phyloP scores from a whole-genome alignment of 2,329 filamentous ascomycete species.

The Cordyceps militaris region DNA sequence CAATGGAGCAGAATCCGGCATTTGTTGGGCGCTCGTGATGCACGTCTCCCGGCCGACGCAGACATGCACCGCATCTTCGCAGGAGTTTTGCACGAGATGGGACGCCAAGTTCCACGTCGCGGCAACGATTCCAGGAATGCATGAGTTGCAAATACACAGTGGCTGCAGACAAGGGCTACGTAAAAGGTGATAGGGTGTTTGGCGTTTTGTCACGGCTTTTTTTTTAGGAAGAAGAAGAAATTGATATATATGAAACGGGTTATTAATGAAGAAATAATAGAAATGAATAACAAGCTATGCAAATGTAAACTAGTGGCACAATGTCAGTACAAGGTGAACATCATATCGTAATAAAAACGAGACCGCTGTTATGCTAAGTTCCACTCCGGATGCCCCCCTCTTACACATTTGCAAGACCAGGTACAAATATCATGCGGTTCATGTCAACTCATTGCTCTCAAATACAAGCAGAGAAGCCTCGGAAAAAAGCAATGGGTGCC shows the following conservation, averaged over 20 bases:
- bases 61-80: background rate
- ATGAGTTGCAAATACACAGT: too few relatives aligned
- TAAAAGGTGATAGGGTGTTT: background rate
- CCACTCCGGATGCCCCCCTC: too few relatives aligned
- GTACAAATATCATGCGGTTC: too few relatives aligned
- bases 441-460: too few relatives aligned
- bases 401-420: too few relatives aligned
- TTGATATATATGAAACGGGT: too few relatives aligned
- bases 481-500: too few relatives aligned
- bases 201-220: background rate
- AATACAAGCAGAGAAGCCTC: too few relatives aligned
- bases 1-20: conserved; percentile 81
- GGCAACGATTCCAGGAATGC: too few relatives aligned
- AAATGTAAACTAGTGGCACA: conserved; percentile 6
- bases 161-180: background rate
- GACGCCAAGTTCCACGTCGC: too few relatives aligned
- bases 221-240: background rate
- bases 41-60: too few relatives aligned
- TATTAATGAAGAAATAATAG: background rate
- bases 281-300: background rate
- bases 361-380: background rate
- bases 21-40: conserved; percentile 39
- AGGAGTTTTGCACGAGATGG: too few relatives aligned
- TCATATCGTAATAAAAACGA: background rate
- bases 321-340: background rate